Conservation (phyloP, 2,329 filamentous ascomycete species). For the Penicillium sclerotiorum region DNA sequence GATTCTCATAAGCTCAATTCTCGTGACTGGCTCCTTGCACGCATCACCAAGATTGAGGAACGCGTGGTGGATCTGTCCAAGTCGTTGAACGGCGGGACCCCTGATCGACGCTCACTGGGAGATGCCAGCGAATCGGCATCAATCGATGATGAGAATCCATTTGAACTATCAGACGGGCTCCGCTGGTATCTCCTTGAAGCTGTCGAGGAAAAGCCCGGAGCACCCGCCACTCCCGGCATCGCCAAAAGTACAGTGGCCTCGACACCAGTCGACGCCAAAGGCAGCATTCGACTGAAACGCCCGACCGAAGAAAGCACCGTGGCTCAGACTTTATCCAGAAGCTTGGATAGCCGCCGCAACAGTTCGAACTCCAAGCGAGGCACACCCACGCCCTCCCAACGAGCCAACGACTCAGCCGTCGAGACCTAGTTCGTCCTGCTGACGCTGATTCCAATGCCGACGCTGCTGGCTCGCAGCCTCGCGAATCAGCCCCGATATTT, state of each 20-base stretch:
- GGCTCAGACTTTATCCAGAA: conserved; percentile 79
- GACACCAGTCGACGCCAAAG: conserved; percentile 82
- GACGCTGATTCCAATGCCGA: conserved; percentile 36
- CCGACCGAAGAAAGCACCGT: conserved; percentile 69
- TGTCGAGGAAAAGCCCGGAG: conserved; percentile 85
- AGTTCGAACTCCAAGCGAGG: conserved; percentile 84
- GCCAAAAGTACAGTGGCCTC: conserved; percentile 90
- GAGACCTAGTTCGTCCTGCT: conserved; percentile 39
- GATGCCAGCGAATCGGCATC: conserved; percentile 59
- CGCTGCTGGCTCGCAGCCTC: conserved; percentile 35
- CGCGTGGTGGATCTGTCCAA: conserved; percentile 90
- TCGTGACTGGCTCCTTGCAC: conserved; percentile 93
- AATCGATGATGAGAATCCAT: conserved; percentile 90
- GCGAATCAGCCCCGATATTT: conserved; percentile 45
- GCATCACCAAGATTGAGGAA: conserved; percentile 88
- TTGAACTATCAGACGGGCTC: conserved; percentile 90
- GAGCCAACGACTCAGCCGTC: conserved; percentile 36
- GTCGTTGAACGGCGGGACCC: conserved; percentile 61
- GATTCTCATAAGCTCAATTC: conserved; percentile 81
- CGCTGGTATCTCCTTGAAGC: conserved; percentile 97
- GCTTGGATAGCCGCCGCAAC: conserved; percentile 85
- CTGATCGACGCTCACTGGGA: conserved; percentile 54
- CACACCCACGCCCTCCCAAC: conserved; percentile 32
- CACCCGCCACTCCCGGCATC: conserved; percentile 87
- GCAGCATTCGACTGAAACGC: conserved; percentile 58